Evolutionary conservation across 2,329 filamentous ascomycete species (phyloP), one percentile per base, ranked within the genome.

Genomic region (Sphaerulina vaccinii): DNA sequence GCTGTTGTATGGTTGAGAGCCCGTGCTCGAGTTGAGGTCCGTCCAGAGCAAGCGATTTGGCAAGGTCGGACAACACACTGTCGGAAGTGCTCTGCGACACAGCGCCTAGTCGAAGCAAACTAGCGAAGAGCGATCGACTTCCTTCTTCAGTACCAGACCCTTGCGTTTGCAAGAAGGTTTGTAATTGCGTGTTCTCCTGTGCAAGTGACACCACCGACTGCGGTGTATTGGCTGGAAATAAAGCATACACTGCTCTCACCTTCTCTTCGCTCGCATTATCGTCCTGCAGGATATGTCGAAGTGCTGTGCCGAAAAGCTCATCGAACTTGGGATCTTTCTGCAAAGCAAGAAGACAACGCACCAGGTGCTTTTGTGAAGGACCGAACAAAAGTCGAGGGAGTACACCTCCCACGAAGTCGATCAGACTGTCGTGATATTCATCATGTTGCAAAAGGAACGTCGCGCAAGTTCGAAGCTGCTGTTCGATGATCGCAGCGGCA

Each of bases 341-440:
- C 21, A 70, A 73, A 0, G 79, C 68, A 41, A 84, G 79, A 0
- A 95, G 73, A 9, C 84, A 81, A 0, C 84, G 80, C 6, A 90
- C 73, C 0, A 96, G 68, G 44, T 85, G 79, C 1, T 79, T 70
- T 0, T 82, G 81, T 1, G 89, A 91, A 0, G 87, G 81, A 0
- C 88, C 90, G 1, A 79, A 70, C 2, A 91, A 70, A 13, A 93
- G 71, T 1, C 74, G 70, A 0, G 79, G 73, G 11, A 86, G 73
- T 54, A 84, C 74, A 1, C 81, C 72, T 16, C 75, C 68, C 3
- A 86, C 70, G 36, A 87, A 82, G 0, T 43, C 33, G 3, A 66
- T 56, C 1, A 77, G 51, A 4, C 65, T 48, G 2, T 72, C 63
- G 3, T 75, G 68, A 10, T 84, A 69, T n/a, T 70, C 65, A 11